Base-by-base conservation (phyloP, 768 basidiomycete genomes). In the Kwoniella sp. region DNA sequence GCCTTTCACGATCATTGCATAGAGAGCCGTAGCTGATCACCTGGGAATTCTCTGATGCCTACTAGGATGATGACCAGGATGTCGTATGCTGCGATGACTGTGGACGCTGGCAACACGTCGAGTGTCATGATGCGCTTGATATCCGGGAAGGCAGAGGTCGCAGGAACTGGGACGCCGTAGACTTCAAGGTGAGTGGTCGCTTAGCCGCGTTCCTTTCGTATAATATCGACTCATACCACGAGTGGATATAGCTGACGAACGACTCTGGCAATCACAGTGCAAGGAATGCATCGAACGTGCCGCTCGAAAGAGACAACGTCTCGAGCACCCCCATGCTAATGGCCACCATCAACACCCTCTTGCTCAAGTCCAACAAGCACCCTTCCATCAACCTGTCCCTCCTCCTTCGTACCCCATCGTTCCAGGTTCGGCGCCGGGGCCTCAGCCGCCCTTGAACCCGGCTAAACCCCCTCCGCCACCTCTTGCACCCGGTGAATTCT, bases 71-170 rank as follows among this genome's bases (percentile, higher is more conserved):
- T 66, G 89, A 88, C 12, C 82, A 84, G 12, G 87, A 90, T 2
- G 85, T 95, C 82, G 86, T 92, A 76, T 91, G 87, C 38, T 96
- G 93, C 74, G 90, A 90, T 25, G 76, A 81, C 29, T 96, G 93
- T 79, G 85, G 84, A 15, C 87, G 87, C 78, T 96, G 93, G 93
- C 93, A 95, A 72, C 93, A 96, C 73, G 91, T 91, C 34, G 76
- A 83, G 23, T 96, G 93, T 73, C 91, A 94, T 73, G 90, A 95
- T 74, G 82, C 80, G 54, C 86, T 84, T 29, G 93, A 94, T 78
- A 80, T 82, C 30, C 81, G 83, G 23, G 85, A 86, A 50, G 89
- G 91, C 25, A 85, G 84, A 15, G 86, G 85, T 3, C 85, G 83
- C 69, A 87, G 92, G 22, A 87, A 93, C 71, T 96, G 93, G 93